Percentiles rank a stretch among this genome's conserved stretches.
Conservation (phyloP, 176 grass and related monocot genomes). For the Puya raimondii region DNA sequence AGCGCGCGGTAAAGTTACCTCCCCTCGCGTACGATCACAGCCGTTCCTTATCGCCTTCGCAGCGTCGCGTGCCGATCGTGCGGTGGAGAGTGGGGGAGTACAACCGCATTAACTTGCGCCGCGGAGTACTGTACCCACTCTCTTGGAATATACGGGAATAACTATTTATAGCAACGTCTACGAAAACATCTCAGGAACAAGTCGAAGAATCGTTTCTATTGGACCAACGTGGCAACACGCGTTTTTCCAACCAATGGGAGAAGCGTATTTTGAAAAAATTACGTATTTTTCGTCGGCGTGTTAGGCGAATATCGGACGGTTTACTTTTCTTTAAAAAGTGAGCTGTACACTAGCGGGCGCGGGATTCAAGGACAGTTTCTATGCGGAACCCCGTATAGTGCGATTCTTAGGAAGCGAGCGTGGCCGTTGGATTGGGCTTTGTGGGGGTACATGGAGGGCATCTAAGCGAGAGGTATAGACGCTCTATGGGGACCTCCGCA, state of each 20-base stretch:
- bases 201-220: no score
- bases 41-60: background rate
- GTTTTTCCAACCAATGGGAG: background rate
- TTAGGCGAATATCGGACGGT: background rate
- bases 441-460: no score
- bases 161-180: no score
- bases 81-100: background rate
- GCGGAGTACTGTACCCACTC: background rate
- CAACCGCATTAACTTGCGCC: background rate
- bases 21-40: background rate
- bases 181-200: no score
- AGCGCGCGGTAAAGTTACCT: background rate
- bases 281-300: background rate
- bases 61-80: background rate
- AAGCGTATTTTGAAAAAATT: no score
- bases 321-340: background rate
- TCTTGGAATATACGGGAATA: background rate
- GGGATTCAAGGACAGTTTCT: background rate
- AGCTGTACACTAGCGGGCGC: background rate
- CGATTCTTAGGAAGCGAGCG: no score
- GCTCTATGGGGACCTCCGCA: no score
- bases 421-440: no score
- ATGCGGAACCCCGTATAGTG: no score
- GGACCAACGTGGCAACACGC: no score
- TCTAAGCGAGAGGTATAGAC: no score